Evolutionary conservation across 192 early-diverging fungal genomes (phyloP), one percentile per base, ranked within the genome.

Genomic region (Entomortierella chlamydospora): DNA sequence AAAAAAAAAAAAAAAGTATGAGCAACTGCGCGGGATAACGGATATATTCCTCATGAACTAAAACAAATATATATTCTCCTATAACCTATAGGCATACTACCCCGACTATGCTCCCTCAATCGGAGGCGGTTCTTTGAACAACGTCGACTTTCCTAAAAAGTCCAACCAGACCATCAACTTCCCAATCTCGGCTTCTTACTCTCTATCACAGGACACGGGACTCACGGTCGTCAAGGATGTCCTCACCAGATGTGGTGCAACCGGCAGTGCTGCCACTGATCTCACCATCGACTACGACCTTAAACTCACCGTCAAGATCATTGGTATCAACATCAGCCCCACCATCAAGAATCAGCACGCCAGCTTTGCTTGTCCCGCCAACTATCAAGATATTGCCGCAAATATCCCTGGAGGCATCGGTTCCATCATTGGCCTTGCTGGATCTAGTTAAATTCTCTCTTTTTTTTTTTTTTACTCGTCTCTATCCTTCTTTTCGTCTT

Each of bases 61-160:
- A n/a, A n/a, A n/a, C n/a, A n/a, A n/a, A n/a, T n/a, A n/a, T n/a
- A n/a, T n/a, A n/a, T n/a, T n/a, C n/a, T n/a, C n/a, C n/a, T n/a
- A n/a, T n/a, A n/a, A n/a, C n/a, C 18, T 34, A 33, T 84, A 89
- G 87, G 86, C 83, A 29, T 89, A 81, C 64, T 87, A 89, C 65
- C 86, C 88, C 33, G 47, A 61, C 20, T 81, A 73, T 41, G 50
- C 62, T 6, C 61, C 68, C 11, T 61, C 82, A 18, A 82, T 89
- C 29, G 88, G 88, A 33, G 82, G 83, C 25, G 88, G 86, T 20
- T 59, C 64, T 12, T 11, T 86, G 30, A 65, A 61, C n/a, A 51
- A 87, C 29, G 73, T 84, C 12, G 49, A 69, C 8, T 83, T 89
- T 51, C 64, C 68, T 3, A 42, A 61, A 12, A 54, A 83, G 12